A percentile compares a stretch with the other conserved stretches of the same genome.
Conservation (phyloP, 371 early-diverging fungal genomes). For the Rhizopus delemar region DNA sequence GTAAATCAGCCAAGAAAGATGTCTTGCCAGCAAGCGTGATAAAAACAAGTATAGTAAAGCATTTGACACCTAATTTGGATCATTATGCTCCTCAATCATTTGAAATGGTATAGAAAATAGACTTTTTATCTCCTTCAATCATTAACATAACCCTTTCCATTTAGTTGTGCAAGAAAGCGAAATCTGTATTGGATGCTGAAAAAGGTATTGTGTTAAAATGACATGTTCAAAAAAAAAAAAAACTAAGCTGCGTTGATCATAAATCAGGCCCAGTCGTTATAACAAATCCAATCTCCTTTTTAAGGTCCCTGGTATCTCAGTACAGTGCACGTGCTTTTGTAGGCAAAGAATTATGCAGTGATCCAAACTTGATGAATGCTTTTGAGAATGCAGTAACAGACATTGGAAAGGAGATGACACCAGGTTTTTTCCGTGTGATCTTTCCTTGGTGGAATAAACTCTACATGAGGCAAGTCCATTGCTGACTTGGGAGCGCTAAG, state of each 20-base stretch:
- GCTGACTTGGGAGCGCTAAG: background rate
- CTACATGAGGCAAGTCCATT: slow-evolving; percentile 26
- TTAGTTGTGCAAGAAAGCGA: background rate
- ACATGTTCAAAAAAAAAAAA: background rate
- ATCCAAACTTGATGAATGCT: slow-evolving; percentile 11
- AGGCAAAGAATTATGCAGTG: slow-evolving; percentile 13
- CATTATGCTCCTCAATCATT: slow-evolving; percentile 20
- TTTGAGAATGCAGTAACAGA: slow-evolving; percentile 18
- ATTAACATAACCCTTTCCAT: background rate
- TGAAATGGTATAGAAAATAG: slow-evolving; percentile 14
- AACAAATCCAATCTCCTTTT: slow-evolving; percentile 13
- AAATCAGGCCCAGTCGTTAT: background rate
- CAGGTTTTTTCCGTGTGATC: slow-evolving; percentile 13
- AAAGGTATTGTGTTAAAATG: background rate
- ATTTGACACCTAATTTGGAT: slow-evolving; percentile 34
- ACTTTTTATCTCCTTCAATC: background rate
- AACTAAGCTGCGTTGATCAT: background rate
- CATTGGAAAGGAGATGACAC: slow-evolving; percentile 17
- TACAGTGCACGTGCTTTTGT: slow-evolving; percentile 27
- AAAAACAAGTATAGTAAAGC: slow-evolving; percentile 14
- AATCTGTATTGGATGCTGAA: background rate
- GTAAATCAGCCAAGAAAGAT: background rate
- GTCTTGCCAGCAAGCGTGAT: background rate
- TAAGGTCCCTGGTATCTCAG: slow-evolving; percentile 17
- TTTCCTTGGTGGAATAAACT: slow-evolving; percentile 30